These are phyloP conservation scores for Globisporangium nodosum DNA, from an alignment of 352 stramenopile species.

Conservation along the genomic window DNA sequence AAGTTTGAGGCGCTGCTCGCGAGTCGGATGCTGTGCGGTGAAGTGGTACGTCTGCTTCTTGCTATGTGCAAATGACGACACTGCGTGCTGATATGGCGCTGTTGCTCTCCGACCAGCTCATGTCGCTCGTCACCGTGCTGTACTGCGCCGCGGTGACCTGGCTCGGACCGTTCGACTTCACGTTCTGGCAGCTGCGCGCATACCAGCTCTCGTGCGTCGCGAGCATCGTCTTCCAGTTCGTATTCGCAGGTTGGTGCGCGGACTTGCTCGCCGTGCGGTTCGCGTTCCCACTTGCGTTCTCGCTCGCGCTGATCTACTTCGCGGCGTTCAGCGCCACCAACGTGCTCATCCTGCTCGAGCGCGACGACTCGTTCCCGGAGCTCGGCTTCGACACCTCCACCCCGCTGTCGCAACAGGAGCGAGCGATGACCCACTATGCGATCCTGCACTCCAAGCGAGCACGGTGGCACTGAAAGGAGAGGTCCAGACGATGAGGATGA, in stretches of 20 bases:
- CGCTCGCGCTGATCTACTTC: constrained; percentile 32
- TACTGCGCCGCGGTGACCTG: constrained; percentile 36
- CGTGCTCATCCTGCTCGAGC: constrained; percentile 46
- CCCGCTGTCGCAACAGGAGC: neutral
- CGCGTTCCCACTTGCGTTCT: constrained; percentile 30
- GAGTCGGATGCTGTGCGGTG: constrained; percentile 26
- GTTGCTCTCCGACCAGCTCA: constrained; percentile 19
- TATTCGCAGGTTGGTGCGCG: constrained; percentile 30
- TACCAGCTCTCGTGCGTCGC: constrained; percentile 31
- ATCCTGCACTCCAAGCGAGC: constrained; percentile 17
- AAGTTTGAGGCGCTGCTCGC: constrained; percentile 22
- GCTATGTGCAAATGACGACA: neutral
- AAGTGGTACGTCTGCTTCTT: constrained; percentile 19
- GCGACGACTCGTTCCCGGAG: constrained; percentile 16
- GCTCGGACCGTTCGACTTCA: constrained; percentile 51
- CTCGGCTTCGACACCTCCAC: neutral
- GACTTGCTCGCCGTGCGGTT: constrained; percentile 18
- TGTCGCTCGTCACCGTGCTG: constrained; percentile 41
- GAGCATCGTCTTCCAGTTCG: constrained; percentile 27
- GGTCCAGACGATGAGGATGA: too few relatives aligned
- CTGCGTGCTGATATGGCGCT: too few relatives aligned
- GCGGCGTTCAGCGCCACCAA: constrained; percentile 53
- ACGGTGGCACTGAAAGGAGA: constrained; percentile 16
- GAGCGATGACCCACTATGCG: neutral
- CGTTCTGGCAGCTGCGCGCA: constrained; percentile 33